These are phyloP conservation scores for Serendipita sp. DNA, from an alignment of 768 basidiomycete genomes.

Conservation along the genomic window DNA sequence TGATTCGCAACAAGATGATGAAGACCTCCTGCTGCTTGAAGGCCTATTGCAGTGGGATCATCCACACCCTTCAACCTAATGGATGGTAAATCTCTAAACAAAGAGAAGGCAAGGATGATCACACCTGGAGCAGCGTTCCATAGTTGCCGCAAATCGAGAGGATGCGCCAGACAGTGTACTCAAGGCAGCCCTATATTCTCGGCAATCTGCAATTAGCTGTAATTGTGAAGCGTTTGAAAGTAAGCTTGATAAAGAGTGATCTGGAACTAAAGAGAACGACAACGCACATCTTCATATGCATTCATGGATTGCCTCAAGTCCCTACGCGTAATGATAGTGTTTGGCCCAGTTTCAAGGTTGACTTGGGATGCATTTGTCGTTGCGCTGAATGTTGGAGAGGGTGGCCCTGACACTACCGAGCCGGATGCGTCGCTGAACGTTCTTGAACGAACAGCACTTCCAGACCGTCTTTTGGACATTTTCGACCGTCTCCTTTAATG, in stretches of 20 bases:
- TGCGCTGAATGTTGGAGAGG: conserved; percentile 75
- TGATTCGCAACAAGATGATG: conserved; percentile 87
- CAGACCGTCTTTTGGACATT: background rate
- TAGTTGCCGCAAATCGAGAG: conserved; percentile 69
- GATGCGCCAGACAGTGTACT: conserved; percentile 68
- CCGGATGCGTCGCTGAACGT: background rate
- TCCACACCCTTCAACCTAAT: conserved; percentile 57
- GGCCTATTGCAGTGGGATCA: conserved; percentile 62
- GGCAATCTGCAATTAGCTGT: conserved; percentile 60
- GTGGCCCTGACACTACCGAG: conserved; percentile 23
- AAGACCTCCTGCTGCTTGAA: conserved; percentile 75
- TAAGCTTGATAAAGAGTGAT: too few relatives aligned
- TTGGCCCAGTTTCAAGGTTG: conserved; percentile 12
- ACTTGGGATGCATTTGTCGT: conserved; percentile 48
- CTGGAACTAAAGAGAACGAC: conserved; percentile 5
- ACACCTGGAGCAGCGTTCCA: conserved; percentile 71
- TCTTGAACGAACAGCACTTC: background rate
- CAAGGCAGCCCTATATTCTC: conserved; percentile 66
- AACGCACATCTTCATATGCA: conserved; percentile 62
- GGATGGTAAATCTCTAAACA: background rate
- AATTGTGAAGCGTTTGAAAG: background rate
- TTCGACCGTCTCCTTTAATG: too few relatives aligned
- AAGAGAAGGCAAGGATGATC: conserved; percentile 15
- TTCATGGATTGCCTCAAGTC: conserved; percentile 64
- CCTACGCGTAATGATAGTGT: conserved; percentile 66